These are phyloP conservation scores for Litchi chinensis DNA, from an alignment of 345 rosid species.

Conservation along the genomic window DNA sequence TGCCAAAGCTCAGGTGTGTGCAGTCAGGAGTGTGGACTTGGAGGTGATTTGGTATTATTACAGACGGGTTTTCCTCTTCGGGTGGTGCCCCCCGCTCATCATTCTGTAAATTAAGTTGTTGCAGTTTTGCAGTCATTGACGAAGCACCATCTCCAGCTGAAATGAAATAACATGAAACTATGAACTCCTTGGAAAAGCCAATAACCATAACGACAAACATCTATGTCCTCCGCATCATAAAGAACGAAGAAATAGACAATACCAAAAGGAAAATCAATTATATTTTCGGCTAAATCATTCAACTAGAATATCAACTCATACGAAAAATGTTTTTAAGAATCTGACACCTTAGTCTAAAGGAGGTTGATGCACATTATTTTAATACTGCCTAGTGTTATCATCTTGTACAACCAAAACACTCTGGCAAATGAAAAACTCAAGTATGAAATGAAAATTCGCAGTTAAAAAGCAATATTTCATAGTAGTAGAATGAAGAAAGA, in stretches of 20 bases:
- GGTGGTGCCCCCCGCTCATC: constrained; percentile 48
- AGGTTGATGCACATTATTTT: not conserved
- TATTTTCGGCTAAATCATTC: not conserved
- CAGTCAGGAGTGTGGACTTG: constrained; percentile 82
- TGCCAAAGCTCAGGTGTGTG: constrained; percentile 95
- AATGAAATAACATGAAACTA: constrained; percentile 20
- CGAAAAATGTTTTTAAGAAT: not conserved
- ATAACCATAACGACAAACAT: constrained; percentile 12
- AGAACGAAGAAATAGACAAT: not conserved
- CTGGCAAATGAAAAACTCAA: not conserved
- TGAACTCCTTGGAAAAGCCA: constrained; percentile 3
- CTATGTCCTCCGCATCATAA: not conserved
- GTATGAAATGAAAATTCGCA: not conserved
- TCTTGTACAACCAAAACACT: not conserved
- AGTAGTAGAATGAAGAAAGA: not conserved
- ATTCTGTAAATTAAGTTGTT: constrained; percentile 56
- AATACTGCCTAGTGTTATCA: not conserved
- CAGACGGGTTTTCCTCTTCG: constrained; percentile 75
- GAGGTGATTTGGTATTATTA: constrained; percentile 91
- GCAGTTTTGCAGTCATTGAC: constrained; percentile 55
- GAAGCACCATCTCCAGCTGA: constrained; percentile 68
- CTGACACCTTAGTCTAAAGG: not conserved
- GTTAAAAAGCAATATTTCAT: not conserved
- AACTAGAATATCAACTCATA: not conserved
- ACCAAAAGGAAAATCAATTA: not conserved